Conservation (phyloP, 352 stramenopile genomes). For the Phytophthora pinifolia region DNA sequence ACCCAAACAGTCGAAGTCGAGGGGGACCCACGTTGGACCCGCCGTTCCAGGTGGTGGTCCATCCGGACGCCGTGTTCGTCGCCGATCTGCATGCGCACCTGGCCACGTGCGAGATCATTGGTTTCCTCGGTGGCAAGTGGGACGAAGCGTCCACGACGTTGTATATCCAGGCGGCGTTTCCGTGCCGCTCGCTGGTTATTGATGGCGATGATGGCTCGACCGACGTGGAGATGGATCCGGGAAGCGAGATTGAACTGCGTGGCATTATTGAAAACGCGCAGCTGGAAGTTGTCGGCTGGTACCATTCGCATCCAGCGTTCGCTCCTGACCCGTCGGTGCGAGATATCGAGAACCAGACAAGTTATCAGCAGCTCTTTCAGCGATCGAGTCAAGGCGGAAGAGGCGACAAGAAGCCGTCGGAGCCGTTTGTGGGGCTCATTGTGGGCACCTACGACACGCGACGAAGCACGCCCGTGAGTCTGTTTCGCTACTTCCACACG, state of each 20-base stretch:
- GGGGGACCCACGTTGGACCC: constrained; percentile 48
- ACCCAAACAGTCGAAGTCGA: constrained; percentile 46
- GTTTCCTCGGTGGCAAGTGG: constrained; percentile 92
- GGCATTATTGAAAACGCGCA: constrained; percentile 89
- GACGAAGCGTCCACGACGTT: constrained; percentile 78
- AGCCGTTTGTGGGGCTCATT: constrained; percentile 95
- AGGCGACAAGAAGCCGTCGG: constrained; percentile 31
- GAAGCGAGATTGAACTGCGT: constrained; percentile 89
- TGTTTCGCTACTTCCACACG: constrained; percentile 88
- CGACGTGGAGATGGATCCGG: constrained; percentile 96
- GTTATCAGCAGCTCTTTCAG: constrained; percentile 92
- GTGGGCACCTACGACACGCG: constrained; percentile 92
- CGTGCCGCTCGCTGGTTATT: constrained; percentile 89
- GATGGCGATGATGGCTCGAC: constrained; percentile 90
- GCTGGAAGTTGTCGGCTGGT: constrained; percentile 94
- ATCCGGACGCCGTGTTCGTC: constrained; percentile 90
- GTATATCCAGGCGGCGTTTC: constrained; percentile 93
- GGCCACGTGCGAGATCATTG: constrained; percentile 94
- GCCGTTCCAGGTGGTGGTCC: constrained; percentile 88
- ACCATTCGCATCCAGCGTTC: constrained; percentile 95
- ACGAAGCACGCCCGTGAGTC: constrained; percentile 62
- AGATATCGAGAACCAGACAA: constrained; percentile 95
- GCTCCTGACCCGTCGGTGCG: constrained; percentile 91
- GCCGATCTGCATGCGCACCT: constrained; percentile 94
- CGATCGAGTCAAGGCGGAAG: constrained; percentile 28